Evolutionary conservation across 169 alveolate species (phyloP), one percentile per base, ranked within the genome.

Genomic region (Eimeria praecox): DNA sequence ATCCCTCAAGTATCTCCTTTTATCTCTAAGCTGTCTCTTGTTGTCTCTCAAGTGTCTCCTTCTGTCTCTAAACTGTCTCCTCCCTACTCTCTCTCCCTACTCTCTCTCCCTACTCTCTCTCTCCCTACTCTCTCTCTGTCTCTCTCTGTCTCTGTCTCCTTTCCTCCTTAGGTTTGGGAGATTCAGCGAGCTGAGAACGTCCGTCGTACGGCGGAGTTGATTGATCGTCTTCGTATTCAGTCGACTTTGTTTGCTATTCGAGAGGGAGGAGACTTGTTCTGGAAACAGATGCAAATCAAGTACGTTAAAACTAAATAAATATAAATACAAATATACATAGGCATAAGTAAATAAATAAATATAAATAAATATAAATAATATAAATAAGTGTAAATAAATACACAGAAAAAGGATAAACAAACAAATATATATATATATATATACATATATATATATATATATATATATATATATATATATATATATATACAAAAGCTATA

Each of bases 211-310:
- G 94, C 87, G 27, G 94, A 89, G 52, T 54, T 89, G 10, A 49
- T 71, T 12, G 94, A 89, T 87, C 85, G 86, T 16, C 87, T 89
- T 20, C 94, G 94, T 24, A 85, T 89, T n/a, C 95, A 96, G 96
- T 96, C 97, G n/a, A 96, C 97, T 30, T 94, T 96, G 27, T 96
- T 91, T 75, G 97, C 97, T 20, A 87, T 96, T 80, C 95, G 93
- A 66, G 97, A 96, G 85, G 97, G 97, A 22, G 97, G 97, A 24
- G 97, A 96, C 64, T 73, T 96, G 38, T 96, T 95, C 90, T 96
- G 97, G 97, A 95, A 95, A 52, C 97, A 96, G 64, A 62, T 96
- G 59, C 95, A 93, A 75, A 96, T 95, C 44, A 92, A 95, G 96
- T 93, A 95, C 80, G 95, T 73, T 8, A 35, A 16, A 73, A 16